Conservation (phyloP, 2,329 filamentous ascomycete species). For the Hypoxylon sp. region DNA sequence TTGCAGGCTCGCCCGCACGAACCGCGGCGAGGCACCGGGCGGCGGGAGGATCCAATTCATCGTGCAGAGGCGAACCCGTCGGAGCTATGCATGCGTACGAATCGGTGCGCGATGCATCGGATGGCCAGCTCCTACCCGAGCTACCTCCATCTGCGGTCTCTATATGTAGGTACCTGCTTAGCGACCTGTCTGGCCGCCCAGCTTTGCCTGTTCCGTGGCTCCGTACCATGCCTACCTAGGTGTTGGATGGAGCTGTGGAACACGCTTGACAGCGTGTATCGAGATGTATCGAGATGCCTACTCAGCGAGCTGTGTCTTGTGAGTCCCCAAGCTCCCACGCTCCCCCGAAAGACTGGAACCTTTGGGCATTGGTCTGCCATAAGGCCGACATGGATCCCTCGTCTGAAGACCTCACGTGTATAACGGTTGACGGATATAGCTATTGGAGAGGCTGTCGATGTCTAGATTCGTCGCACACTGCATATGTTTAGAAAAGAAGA, state of each 20-base stretch:
- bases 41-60: constrained; percentile 24
- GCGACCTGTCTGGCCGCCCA: constrained; percentile 13
- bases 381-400: background rate
- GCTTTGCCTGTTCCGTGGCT: constrained; percentile 20
- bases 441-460: background rate
- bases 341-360: constrained; percentile 7
- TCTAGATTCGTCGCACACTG: constrained; percentile 2
- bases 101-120: constrained; percentile 24
- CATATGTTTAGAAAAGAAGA: background rate
- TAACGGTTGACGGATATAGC: background rate
- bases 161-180: no score
- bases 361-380: constrained; percentile 16
- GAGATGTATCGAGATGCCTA: no score
- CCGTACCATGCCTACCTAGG: constrained; percentile 23
- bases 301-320: no score
- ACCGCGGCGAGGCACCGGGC: constrained; percentile 9
- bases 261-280: constrained; percentile 25
- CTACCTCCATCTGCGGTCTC: no score
- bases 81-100: constrained; percentile 24
- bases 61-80: constrained; percentile 21
- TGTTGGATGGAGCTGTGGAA: constrained; percentile 4
- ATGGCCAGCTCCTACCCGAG: no score
- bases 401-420: constrained; percentile 2
- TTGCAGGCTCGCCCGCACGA: constrained; percentile 32
- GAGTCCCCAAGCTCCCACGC: constrained; percentile 11